Evolutionary conservation across 2,329 filamentous ascomycete genomes (phyloP), one percentile per base, ranked within the genome.

Genomic region (Fusarium praegraminearum): DNA sequence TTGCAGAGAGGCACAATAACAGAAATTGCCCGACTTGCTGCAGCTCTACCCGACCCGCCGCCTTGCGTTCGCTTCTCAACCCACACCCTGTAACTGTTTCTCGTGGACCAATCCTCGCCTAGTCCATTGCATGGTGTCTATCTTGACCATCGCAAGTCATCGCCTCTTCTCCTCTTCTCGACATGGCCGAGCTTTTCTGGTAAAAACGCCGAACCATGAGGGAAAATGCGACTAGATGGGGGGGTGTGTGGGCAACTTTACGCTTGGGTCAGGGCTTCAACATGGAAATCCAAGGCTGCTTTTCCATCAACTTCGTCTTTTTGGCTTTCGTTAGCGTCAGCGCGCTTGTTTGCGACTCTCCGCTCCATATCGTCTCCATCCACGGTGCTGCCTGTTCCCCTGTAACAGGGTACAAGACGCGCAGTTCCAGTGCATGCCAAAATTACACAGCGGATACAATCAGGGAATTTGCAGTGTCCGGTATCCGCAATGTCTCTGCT

Each of bases 201-300:
- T 55, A 50, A 62, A 62, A 70, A 62, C 47, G 51, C 70, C 44
- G 62, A 41, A 52, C 32, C 24, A 59, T 59, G 60, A 74, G 54
- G 24, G 30, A 59, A 71, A 71, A 72, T 71, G 59, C 69, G 65
- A 60, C 67, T 67, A 67, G 66, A 69, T 52, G 52, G 69, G 70
- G 70, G 73, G 61, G 73, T 60, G 73, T 60, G 71, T 70, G 65
- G 57, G 47, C 64, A 72, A 66, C 33, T 56, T 47, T 68, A 20
- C 57, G 56, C 57, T 64, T 63, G 67, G 59, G 63, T 38, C 67
- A 53, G 62, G 45, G 36, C 67, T 62, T 65, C 52, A 59, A 45
- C 24, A 56, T 57, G 56, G 54, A 62, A 75, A 78, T 77, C 77
- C 73, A 76, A 74, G 73, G 77, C 77, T 77, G 77, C 77, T 77